Percentiles rank a stretch among this genome's conserved stretches.
phyloP scores from a whole-genome alignment of 2,329 filamentous ascomycete genomes.

The Neofusicoccum ribis region DNA sequence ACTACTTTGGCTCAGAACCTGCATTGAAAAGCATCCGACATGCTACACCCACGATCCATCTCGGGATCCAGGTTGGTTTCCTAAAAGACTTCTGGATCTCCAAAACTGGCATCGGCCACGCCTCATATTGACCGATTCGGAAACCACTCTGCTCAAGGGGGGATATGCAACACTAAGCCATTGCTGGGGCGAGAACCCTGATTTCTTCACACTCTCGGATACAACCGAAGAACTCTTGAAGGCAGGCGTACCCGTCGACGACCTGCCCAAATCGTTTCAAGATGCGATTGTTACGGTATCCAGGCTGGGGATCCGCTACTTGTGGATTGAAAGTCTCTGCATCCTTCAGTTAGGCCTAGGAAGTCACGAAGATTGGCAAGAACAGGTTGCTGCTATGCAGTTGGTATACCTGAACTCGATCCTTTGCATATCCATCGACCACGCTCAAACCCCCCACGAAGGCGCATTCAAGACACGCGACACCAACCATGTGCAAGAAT shows the following conservation, averaged over 20 bases:
- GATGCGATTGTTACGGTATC: not conserved
- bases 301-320: not conserved
- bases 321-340: constrained; percentile 1
- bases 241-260: not conserved
- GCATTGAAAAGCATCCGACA: not conserved
- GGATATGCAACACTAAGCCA: constrained; percentile 4
- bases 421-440: not conserved
- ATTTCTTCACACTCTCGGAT: not conserved
- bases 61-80: not conserved
- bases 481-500: not conserved
- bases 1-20: not conserved
- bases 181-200: not conserved
- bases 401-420: not conserved
- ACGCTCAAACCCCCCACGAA: not conserved
- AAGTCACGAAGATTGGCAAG: not conserved
- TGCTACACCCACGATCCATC: not conserved
- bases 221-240: not conserved
- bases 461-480: not conserved
- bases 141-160: not conserved
- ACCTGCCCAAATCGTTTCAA: not conserved
- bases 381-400: not conserved
- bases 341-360: not conserved
- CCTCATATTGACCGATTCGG: too few relatives aligned
- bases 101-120: not conserved
- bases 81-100: not conserved